Evolutionary conservation across 208 protist species (phyloP).

Genomic region (Leishmania turanica): DNA sequence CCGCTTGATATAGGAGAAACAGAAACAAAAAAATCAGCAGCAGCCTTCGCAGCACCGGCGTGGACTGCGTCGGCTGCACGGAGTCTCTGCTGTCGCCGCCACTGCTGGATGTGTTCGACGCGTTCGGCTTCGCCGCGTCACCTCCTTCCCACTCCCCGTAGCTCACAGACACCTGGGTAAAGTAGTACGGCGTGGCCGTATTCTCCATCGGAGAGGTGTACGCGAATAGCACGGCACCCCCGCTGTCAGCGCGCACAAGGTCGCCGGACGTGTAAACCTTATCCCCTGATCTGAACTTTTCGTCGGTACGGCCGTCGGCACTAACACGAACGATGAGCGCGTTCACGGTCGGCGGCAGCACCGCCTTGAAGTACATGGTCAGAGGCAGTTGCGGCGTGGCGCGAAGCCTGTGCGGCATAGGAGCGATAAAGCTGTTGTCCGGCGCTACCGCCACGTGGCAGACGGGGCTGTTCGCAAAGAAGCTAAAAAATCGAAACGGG

Average conservation of each 20-base stretch:
- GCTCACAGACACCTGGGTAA: conserved; percentile 20
- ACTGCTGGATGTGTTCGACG: background rate
- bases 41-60: conserved; percentile 20
- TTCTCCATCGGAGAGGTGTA: conserved; percentile 7
- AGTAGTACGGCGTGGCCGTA: conserved; percentile 11
- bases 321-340: conserved; percentile 22
- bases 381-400: conserved; percentile 12
- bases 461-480: conserved; percentile 63
- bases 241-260: conserved; percentile 17
- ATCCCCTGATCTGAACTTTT: conserved; percentile 11
- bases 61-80: background rate
- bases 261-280: conserved; percentile 24
- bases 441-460: conserved; percentile 70
- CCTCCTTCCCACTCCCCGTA: conserved; percentile 11
- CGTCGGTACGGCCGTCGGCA: background rate
- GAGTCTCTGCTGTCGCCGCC: background rate
- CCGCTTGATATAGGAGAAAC: conserved; percentile 46
- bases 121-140: background rate
- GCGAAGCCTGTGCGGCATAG: conserved; percentile 41
- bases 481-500: conserved; percentile 83
- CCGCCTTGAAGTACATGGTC: conserved; percentile 64
- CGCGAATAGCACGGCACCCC: conserved; percentile 24
- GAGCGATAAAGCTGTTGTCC: conserved; percentile 50
- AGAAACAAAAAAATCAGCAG: conserved; percentile 38
- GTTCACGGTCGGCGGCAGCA: conserved; percentile 33